Conservation (phyloP, 2,329 filamentous ascomycete genomes). For the Gremmenia infestans region DNA sequence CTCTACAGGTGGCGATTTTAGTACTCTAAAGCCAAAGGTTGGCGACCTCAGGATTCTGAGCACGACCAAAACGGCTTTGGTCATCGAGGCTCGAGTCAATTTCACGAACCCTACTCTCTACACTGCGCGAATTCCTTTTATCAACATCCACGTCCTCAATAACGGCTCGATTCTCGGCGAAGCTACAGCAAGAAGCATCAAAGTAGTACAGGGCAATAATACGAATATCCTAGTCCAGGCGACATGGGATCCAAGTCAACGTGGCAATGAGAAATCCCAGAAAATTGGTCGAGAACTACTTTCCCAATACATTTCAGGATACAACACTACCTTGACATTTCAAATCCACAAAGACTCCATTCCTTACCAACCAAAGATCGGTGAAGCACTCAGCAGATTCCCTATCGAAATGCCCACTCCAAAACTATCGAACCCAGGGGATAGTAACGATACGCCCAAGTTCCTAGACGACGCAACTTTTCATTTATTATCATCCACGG, state of each 20-base stretch:
- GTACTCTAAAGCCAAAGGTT: constrained; percentile 55
- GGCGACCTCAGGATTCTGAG: constrained; percentile 67
- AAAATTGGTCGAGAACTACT: constrained; percentile 66
- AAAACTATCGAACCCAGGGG: constrained; percentile 53
- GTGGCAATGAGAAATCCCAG: constrained; percentile 57
- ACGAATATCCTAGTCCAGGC: constrained; percentile 61
- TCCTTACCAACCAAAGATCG: constrained; percentile 66
- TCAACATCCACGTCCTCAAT: constrained; percentile 69
- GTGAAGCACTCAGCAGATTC: constrained; percentile 66
- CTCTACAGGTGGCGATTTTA: constrained; percentile 45
- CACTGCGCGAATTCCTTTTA: constrained; percentile 72
- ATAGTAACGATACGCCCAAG: constrained; percentile 44
- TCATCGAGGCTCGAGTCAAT: constrained; percentile 68
- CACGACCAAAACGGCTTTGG: constrained; percentile 66
- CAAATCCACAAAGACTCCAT: constrained; percentile 67
- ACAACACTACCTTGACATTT: constrained; percentile 75
- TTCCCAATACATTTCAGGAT: constrained; percentile 82
- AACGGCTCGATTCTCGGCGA: constrained; percentile 74
- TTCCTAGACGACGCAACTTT: constrained; percentile 86
- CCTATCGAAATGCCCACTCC: constrained; percentile 70
- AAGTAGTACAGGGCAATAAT: constrained; percentile 66
- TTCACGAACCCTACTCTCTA: constrained; percentile 90
- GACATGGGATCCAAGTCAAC: constrained; percentile 65
- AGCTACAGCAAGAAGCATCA: constrained; percentile 59
- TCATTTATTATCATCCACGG: constrained; percentile 81